A percentile compares a stretch with the other conserved stretches of the same genome.
phyloP scores from a whole-genome alignment of 768 basidiomycete genomes.

The Tricholoma hemisulphureum region DNA sequence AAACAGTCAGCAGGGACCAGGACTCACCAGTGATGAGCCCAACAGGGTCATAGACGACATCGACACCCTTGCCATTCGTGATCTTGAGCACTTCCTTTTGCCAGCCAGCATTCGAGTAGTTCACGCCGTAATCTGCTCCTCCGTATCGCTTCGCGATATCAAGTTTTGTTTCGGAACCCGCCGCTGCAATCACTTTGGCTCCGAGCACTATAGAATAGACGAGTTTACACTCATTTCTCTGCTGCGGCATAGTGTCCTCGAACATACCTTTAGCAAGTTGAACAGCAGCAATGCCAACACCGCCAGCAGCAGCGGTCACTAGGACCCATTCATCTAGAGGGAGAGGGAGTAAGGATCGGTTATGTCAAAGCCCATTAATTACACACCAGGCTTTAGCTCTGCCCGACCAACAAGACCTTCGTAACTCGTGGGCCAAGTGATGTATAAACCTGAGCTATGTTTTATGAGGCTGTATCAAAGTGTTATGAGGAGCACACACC shows the following conservation, averaged over 20 bases:
- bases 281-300: slow-evolving; percentile 88
- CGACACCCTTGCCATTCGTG: slow-evolving; percentile 81
- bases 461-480: neutral
- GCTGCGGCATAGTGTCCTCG: neutral
- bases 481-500: slow-evolving; percentile 41
- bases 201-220: slow-evolving; percentile 59
- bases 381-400: slow-evolving; percentile 67
- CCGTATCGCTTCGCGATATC: slow-evolving; percentile 73
- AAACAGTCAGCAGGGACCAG: neutral
- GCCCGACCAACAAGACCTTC: slow-evolving; percentile 88
- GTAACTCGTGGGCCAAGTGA: slow-evolving; percentile 95
- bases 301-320: slow-evolving; percentile 94
- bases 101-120: slow-evolving; percentile 81
- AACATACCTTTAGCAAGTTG: slow-evolving; percentile 85
- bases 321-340: slow-evolving; percentile 82
- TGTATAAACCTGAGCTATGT: slow-evolving; percentile 55
- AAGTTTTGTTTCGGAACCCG: slow-evolving; percentile 75
- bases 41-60: slow-evolving; percentile 86
- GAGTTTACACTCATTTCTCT: neutral
- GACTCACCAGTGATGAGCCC: slow-evolving; percentile 65
- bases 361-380: neutral
- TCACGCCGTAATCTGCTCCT: slow-evolving; percentile 78
- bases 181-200: slow-evolving; percentile 93
- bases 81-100: slow-evolving; percentile 85
- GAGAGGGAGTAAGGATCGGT: neutral